Percentiles rank a stretch among this genome's conserved stretches.
phyloP scores from a whole-genome alignment of 768 basidiomycete genomes.

The Rhodotorula babjevae region DNA sequence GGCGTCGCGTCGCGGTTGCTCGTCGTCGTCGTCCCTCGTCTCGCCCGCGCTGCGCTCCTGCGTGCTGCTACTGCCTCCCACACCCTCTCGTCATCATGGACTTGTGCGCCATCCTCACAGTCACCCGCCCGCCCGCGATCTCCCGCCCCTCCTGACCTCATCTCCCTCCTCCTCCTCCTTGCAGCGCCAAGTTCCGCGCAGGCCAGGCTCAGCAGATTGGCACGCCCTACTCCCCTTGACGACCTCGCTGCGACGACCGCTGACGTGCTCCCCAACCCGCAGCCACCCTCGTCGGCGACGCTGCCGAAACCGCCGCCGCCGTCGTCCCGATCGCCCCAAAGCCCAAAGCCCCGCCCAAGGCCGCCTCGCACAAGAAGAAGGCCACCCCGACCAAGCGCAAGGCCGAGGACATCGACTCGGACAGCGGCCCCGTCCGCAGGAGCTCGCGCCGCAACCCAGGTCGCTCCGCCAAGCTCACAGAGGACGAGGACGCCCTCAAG shows the following conservation, averaged over 20 bases:
- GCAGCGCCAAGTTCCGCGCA: neutral
- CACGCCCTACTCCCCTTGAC: neutral
- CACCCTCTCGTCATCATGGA: neutral
- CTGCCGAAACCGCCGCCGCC: neutral
- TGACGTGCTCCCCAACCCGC: neutral
- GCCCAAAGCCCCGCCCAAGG: neutral
- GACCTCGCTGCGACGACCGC: too few species aligned
- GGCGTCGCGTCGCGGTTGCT: neutral
- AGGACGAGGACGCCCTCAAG: neutral
- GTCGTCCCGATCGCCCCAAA: neutral
- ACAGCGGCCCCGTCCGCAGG: neutral
- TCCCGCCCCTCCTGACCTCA: neutral
- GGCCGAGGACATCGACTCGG: neutral
- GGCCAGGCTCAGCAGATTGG: neutral
- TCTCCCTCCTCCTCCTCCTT: neutral
- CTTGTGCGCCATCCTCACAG: neutral
- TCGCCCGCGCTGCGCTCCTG: too few species aligned
- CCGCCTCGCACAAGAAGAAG: neutral
- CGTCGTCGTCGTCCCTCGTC: neutral
- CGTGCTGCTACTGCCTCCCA: too few species aligned
- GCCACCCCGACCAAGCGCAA: conserved; percentile 7
- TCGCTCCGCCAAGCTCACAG: neutral
- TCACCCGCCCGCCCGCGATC: neutral
- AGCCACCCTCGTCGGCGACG: neutral
- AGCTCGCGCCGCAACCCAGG: neutral